Evolutionary conservation across 345 rosid species (phyloP), one percentile per base, ranked within the genome.

Genomic region (Pistacia atlantica): DNA sequence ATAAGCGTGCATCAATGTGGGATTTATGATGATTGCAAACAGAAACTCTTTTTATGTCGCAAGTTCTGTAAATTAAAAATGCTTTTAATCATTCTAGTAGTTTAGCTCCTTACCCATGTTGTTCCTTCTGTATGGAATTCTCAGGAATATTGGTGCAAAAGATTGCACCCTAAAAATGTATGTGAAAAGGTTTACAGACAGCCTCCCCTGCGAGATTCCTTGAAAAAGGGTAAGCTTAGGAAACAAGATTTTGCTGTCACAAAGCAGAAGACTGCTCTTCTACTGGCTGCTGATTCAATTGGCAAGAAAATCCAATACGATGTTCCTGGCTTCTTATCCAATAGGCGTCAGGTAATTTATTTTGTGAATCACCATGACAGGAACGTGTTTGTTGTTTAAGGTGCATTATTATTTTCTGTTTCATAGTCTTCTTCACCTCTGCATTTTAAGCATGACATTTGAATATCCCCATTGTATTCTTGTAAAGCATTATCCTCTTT

Each of bases 71-170:
- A 0, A 62, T 69, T n/a, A 73, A 33, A 58, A 42, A 28, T 75
- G 58, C 64, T 59, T 64, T 25, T 42, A 42, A 35, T 56, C 17
- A 65, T 67, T 71, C 37, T 46, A 69, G 57, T 48, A 51, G 18
- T 54, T 81, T 71, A 45, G 38, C 25, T 11, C 11, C 48, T 20
- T 22, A 25, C 33, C 10, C 4, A 5, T 59, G 37, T 22, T 69
- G 51, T 33, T 72, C 31, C 11, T 61, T 49, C 10, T 51, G 22
- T 71, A 37, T 81, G 88, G 57, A 74, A 64, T 67, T 79, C 85
- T 67, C 89, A 95, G 99, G 97, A 93, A 83, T 93, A 90, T 80
- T 95, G 99, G 99, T 95, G 99, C 90, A 95, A 93, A 86, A 89
- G 97, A 84, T 78, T 85, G 87, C 99, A 95, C 75, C 99, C 99